These are phyloP conservation scores for Sphagnum tenellum DNA, from an alignment of 225 moss, liverwort and hornwort genomes.

Conservation along the genomic window DNA sequence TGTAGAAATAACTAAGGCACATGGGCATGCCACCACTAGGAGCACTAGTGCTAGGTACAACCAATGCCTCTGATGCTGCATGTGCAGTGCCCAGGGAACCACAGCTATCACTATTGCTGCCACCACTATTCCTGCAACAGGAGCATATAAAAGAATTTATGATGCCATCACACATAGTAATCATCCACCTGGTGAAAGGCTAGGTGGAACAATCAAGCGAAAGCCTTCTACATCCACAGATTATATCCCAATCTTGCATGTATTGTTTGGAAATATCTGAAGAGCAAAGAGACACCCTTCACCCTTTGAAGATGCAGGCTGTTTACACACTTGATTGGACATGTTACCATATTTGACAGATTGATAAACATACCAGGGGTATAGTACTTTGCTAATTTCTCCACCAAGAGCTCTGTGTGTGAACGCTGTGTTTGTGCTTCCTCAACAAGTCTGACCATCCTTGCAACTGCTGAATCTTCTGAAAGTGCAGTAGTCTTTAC, in stretches of 20 bases:
- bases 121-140: slow-evolving; percentile 29
- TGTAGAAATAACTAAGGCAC: slow-evolving; percentile 51
- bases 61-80: slow-evolving; percentile 31
- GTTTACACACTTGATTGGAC: no score
- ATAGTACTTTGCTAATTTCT: slow-evolving; percentile 47
- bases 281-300: no score
- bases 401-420: slow-evolving; percentile 32
- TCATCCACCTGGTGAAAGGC: no score
- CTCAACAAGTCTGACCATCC: slow-evolving; percentile 41
- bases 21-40: slow-evolving; percentile 57
- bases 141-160: neutral
- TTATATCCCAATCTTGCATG: no score
- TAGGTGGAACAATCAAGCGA: no score
- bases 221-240: no score
- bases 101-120: slow-evolving; percentile 33
- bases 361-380: slow-evolving; percentile 24
- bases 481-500: slow-evolving; percentile 30
- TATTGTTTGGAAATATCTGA: no score
- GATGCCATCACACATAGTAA: no score
- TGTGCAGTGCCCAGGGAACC: slow-evolving; percentile 35
- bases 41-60: slow-evolving; percentile 47
- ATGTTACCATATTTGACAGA: no score
- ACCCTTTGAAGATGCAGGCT: no score
- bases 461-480: slow-evolving; percentile 28
- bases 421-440: slow-evolving; percentile 47